Conservation (phyloP, 2,329 filamentous ascomycete species). For the Raffaelea deltoideospora region DNA sequence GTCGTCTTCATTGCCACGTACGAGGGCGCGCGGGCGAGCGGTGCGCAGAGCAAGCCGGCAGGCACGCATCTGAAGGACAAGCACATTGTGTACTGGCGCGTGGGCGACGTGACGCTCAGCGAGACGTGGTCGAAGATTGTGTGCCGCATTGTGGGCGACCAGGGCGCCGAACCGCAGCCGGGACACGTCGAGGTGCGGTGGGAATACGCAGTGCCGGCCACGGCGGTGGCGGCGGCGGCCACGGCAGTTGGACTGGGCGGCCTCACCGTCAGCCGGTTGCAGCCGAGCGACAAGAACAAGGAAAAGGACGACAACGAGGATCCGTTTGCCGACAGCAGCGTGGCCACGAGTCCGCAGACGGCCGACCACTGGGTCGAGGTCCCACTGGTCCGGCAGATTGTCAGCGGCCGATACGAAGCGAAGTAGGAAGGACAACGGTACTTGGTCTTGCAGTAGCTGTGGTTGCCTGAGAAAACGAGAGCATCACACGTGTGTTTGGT, state of each 20-base stretch:
- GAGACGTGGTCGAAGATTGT: conserved; percentile 60
- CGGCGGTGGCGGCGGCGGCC: conserved; percentile 72
- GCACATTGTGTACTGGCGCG: conserved; percentile 64
- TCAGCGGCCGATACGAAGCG: conserved; percentile 63
- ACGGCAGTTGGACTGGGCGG: conserved; percentile 38
- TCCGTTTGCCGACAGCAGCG: conserved; percentile 53
- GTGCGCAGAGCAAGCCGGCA: conserved; percentile 61
- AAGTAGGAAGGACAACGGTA: too few relatives aligned
- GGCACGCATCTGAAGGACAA: conserved; percentile 70
- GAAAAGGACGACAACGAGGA: conserved; percentile 34
- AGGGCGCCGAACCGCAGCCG: conserved; percentile 25
- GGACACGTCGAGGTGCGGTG: conserved; percentile 59
- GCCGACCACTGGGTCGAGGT: conserved; percentile 48
- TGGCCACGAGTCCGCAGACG: conserved; percentile 14
- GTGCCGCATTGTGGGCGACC: conserved; percentile 48
- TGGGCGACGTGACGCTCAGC: conserved; percentile 45
- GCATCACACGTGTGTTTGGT: too few relatives aligned
- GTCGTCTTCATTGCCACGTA: conserved; percentile 60
- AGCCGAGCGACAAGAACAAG: conserved; percentile 16
- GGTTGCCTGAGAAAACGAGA: too few relatives aligned
- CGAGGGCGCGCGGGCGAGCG: conserved; percentile 47
- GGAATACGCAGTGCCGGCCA: conserved; percentile 37
- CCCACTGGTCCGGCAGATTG: conserved; percentile 48
- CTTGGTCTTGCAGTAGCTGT: too few relatives aligned
- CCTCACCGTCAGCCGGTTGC: conserved; percentile 47